Base-by-base conservation (phyloP, 2,329 filamentous ascomycete genomes). In the Tolypocladium cylindrosporum region DNA sequence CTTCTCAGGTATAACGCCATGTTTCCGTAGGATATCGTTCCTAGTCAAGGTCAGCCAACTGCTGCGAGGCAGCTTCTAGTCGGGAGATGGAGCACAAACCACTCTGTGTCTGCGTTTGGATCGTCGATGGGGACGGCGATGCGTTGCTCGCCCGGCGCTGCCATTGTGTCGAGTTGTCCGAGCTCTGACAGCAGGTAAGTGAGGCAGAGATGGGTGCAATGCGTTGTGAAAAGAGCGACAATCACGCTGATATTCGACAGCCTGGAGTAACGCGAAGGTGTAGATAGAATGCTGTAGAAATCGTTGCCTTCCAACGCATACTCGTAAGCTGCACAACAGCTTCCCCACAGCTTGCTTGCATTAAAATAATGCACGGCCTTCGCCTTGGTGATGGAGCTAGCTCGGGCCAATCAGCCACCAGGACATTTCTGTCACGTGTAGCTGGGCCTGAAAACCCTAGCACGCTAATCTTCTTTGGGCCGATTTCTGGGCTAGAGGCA, bases 21-120 rank as follows among this genome's bases (percentile, higher is more conserved):
- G 91, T 73, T 96, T 95, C 66, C 94, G 90, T 59, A 99, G 86
- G 68, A 99, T 99, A 66, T 99, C 94, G 72, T 99, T 99, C 92
- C 92, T 97, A 62, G 58, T 55, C 60, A 57, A 59, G 60, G 64
- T 72, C 60, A 72, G 66, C 53, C 37, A 54, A 36, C 54, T 55
- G 27, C 56, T 31, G 40, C 50, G 51, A 39, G 59, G 51, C 55
- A 54, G 39, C 54, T 56, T 55, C 53, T 55, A 64, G 61, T 64
- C 67, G 64, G 64, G 65, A 61, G 61, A 63, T 8, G 21, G 4
- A 36, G 31, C 42, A 61, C 67, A 60, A 77, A 92, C 94, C 94
- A 99, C 87, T 99, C 94, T 62, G 94, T 99, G 71, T 99, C 94
- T 62, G 91, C 94, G 69, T 97, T 96, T 39, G 93, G 93, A 70